phyloP scores from a whole-genome alignment of 129 eudicot genomes.

The Smallanthus sonchifolius region DNA sequence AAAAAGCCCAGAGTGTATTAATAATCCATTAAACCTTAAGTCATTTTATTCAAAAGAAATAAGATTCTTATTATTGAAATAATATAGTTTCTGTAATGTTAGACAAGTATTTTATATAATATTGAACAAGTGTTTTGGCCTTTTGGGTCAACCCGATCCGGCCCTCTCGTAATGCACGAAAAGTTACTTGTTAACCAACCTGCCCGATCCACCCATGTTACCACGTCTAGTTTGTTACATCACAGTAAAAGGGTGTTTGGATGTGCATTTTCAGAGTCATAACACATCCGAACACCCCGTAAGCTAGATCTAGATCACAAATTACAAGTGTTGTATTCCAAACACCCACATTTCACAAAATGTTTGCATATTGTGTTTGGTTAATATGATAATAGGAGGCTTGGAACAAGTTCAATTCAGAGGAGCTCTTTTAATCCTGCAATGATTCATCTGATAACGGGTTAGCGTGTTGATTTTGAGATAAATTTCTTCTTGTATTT shows the following conservation, averaged over 20 bases:
- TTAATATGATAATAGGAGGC: conserved; percentile 59
- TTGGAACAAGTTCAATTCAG: conserved; percentile 97
- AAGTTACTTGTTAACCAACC: neutral
- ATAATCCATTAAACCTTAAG: neutral
- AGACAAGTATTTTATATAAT: neutral
- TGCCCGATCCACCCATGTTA: neutral
- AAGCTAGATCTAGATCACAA: neutral
- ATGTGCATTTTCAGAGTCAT: neutral
- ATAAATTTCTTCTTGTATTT: neutral
- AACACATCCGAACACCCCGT: neutral
- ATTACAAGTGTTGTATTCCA: neutral
- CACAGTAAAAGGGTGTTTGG: conserved; percentile 1
- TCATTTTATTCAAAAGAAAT: neutral
- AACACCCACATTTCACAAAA: neutral
- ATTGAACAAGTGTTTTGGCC: neutral
- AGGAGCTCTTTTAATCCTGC: conserved; percentile 73
- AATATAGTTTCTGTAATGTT: neutral
- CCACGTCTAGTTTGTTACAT: neutral
- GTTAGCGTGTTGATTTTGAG: conserved; percentile 10
- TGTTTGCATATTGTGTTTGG: neutral
- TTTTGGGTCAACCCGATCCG: neutral
- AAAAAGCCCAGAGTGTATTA: neutral
- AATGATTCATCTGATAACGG: conserved; percentile 4
- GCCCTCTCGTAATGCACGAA: neutral
- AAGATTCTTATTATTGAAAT: neutral